phyloP scores from a whole-genome alignment of 2,329 filamentous ascomycete species.

The Penicillium sp. region DNA sequence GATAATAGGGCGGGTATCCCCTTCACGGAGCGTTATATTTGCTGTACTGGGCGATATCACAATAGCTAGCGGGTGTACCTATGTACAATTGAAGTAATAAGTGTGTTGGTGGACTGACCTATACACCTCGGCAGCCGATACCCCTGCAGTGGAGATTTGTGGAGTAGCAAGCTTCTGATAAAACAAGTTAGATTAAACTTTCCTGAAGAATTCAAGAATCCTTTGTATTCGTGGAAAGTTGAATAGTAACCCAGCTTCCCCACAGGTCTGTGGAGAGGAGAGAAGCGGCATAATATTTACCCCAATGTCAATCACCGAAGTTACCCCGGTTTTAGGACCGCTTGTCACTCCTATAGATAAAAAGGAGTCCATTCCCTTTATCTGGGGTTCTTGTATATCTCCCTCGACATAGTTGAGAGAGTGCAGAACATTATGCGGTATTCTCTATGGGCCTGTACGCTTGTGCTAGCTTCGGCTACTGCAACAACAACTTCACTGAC shows the following conservation, averaged over 20 bases:
- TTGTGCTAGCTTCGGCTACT: background rate
- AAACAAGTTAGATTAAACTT: background rate
- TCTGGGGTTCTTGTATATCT: background rate
- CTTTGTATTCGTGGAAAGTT: background rate
- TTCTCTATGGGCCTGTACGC: background rate
- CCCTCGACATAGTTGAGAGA: background rate
- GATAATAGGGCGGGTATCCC: background rate
- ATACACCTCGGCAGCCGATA: background rate
- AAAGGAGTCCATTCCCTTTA: background rate
- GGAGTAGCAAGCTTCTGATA: background rate
- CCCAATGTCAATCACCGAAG: background rate
- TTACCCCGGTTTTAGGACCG: background rate
- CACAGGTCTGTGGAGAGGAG: background rate
- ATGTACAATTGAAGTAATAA: background rate
- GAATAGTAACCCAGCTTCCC: background rate
- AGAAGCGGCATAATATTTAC: background rate
- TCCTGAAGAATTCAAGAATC: background rate
- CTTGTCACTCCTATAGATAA: background rate
- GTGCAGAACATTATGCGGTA: background rate
- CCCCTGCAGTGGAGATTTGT: background rate
- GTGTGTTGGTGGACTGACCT: background rate
- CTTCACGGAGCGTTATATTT: background rate
- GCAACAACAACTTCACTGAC: background rate
- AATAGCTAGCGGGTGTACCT: background rate
- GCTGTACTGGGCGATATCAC: background rate